These are phyloP conservation scores for Tricholoma saponaceum DNA, from an alignment of 768 basidiomycete species.

Conservation along the genomic window DNA sequence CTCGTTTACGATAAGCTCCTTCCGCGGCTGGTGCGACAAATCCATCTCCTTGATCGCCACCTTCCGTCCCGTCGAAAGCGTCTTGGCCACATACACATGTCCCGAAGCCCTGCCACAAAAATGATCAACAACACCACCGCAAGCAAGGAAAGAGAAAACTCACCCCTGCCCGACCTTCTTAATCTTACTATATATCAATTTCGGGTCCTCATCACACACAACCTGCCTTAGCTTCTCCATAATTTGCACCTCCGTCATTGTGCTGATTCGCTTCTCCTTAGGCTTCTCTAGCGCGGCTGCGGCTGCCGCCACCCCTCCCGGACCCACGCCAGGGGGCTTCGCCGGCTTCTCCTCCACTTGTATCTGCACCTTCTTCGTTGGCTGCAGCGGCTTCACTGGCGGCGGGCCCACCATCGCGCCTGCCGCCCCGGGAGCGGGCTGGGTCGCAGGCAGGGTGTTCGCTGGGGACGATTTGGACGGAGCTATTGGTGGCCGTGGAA, in stretches of 20 bases:
- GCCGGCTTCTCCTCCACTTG: constrained; percentile 42
- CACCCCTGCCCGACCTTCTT: constrained; percentile 99
- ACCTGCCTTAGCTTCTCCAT: constrained; percentile 95
- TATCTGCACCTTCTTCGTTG: constrained; percentile 68
- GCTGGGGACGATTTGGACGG: constrained; percentile 46
- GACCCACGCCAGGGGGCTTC: constrained; percentile 50
- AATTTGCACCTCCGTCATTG: constrained; percentile 96
- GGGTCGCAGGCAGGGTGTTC: constrained; percentile 36
- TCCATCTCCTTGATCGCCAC: constrained; percentile 99
- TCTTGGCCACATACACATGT: constrained; percentile 97
- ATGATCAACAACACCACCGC: not conserved
- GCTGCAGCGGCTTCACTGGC: constrained; percentile 72
- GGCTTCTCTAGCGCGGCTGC: constrained; percentile 74
- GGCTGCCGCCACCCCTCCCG: constrained; percentile 53
- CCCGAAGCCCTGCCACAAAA: constrained; percentile 75
- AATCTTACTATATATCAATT: constrained; percentile 89
- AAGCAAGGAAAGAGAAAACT: constrained; percentile 27
- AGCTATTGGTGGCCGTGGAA: constrained; percentile 32
- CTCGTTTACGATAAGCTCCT: constrained; percentile 97
- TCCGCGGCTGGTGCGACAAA: constrained; percentile 88
- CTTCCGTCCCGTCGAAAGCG: constrained; percentile 75
- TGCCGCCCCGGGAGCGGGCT: constrained; percentile 42
- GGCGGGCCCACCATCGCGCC: constrained; percentile 52
- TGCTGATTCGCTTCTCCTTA: constrained; percentile 87
- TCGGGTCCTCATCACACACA: constrained; percentile 84